A percentile compares a stretch with the other conserved stretches of the same genome.
phyloP scores from a whole-genome alignment of 148 eudicot species.

The Rhododendron kiyosumense region DNA sequence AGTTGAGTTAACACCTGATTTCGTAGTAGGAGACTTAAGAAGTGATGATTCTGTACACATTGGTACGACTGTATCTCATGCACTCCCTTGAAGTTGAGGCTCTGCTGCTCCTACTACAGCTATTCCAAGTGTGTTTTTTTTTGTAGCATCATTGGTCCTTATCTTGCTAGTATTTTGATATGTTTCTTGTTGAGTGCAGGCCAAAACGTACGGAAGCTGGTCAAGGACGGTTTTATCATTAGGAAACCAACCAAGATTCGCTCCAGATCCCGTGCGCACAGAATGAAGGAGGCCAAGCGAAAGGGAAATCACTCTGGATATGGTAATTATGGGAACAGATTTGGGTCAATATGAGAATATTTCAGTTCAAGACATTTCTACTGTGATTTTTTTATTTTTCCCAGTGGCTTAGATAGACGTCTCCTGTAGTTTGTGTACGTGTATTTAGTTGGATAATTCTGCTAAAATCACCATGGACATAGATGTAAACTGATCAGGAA shows the following conservation, averaged over 20 bases:
- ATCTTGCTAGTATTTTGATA: neutral
- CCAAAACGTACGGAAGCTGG: constrained; percentile 77
- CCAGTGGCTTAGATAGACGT: neutral
- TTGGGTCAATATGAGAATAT: neutral
- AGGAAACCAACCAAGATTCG: constrained; percentile 88
- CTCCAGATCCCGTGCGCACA: constrained; percentile 74
- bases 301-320: constrained; percentile 90
- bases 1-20: neutral
- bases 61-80: neutral
- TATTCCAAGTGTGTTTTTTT: constrained; percentile 13
- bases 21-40: neutral
- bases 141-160: neutral
- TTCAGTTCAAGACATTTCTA: neutral
- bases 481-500: neutral
- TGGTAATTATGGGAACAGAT: constrained; percentile 24
- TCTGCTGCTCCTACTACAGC: neutral
- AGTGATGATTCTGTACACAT: neutral
- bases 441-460: neutral
- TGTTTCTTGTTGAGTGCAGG: constrained; percentile 26
- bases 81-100: neutral
- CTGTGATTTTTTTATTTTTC: neutral
- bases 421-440: neutral
- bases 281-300: constrained; percentile 83
- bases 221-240: constrained; percentile 78
- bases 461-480: neutral